Percentiles rank a stretch among this genome's conserved stretches.
Evolutionary conservation across 108 stramenopile species (phyloP).

Genomic region (Cyclotella baltica): DNA sequence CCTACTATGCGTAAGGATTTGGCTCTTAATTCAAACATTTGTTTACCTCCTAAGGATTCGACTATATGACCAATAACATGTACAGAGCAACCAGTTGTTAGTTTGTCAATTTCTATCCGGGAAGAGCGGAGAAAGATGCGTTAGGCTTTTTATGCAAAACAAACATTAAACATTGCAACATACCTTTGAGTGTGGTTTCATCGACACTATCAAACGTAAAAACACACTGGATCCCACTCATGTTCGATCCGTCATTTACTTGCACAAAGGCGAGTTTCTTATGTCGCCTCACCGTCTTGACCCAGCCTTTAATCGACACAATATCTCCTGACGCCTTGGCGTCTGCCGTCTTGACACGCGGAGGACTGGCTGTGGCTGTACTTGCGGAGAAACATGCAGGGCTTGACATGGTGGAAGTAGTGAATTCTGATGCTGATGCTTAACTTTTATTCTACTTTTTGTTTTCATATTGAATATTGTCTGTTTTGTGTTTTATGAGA

Average conservation of each 20-base stretch:
- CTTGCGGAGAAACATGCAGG: no score
- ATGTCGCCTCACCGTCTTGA: conserved; percentile 95
- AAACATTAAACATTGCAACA: no score
- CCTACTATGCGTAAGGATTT: conserved; percentile 86
- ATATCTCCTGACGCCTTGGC: conserved; percentile 73
- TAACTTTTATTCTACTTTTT: no score
- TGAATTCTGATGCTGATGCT: no score
- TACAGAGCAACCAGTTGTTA: conserved; percentile 94
- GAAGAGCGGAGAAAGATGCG: no score
- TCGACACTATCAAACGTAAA: conserved; percentile 73
- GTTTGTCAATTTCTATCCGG: conserved; percentile 85
- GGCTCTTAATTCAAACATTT: conserved; percentile 90
- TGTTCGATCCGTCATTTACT: conserved; percentile 96
- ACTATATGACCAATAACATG: conserved; percentile 84
- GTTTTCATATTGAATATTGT: no score
- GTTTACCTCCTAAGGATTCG: conserved; percentile 83
- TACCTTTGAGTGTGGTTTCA: conserved; percentile 69
- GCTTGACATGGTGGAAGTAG: no score
- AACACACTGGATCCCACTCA: conserved; percentile 95
- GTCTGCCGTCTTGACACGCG: conserved; percentile 73
- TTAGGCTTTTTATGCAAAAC: no score
- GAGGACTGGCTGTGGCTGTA: conserved; percentile 45
- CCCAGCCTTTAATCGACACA: conserved; percentile 96
- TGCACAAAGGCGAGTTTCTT: conserved; percentile 97
- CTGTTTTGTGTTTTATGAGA: no score